Evolutionary conservation across 2,329 filamentous ascomycete species (phyloP).

Genomic region (Ophiocordyceps polyrhachis-furcata): DNA sequence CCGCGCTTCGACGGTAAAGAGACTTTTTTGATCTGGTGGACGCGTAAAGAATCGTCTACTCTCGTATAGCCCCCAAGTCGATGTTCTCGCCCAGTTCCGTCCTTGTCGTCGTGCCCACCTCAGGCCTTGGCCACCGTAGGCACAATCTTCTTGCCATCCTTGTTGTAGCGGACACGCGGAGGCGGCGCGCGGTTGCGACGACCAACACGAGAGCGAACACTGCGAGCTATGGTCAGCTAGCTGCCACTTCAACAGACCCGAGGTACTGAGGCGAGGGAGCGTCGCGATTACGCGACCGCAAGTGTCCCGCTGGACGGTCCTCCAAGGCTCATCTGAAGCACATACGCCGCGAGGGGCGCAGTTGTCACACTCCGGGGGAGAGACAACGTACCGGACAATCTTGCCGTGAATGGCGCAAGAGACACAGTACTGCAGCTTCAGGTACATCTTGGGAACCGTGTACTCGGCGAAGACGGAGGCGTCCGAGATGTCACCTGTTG

Average conservation of each 20-base stretch:
- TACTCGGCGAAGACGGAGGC: slow-evolving; percentile 99
- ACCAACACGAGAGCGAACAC: slow-evolving; percentile 91
- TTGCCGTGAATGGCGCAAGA: slow-evolving; percentile 99
- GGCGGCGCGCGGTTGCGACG: slow-evolving; percentile 98
- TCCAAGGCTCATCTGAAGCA: slow-evolving; percentile 44
- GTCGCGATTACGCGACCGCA: background rate
- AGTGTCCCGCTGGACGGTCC: background rate
- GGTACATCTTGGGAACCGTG: slow-evolving; percentile 99
- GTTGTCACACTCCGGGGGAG: slow-evolving; percentile 40
- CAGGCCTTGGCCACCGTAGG: slow-evolving; percentile 38
- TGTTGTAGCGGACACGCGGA: slow-evolving; percentile 97
- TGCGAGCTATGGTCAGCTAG: slow-evolving; percentile 29
- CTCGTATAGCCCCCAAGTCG: background rate
- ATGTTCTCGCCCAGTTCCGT: slow-evolving; percentile 17
- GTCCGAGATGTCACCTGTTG: slow-evolving; percentile 97
- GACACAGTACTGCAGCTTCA: slow-evolving; percentile 99
- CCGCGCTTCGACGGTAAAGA: background rate
- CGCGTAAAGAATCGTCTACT: background rate
- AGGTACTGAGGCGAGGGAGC: background rate
- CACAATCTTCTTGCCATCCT: slow-evolving; percentile 99
- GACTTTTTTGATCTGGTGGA: background rate
- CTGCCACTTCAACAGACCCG: slow-evolving; percentile 10
- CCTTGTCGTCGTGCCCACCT: slow-evolving; percentile 13
- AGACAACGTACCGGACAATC: slow-evolving; percentile 90
- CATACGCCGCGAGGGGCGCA: slow-evolving; percentile 25